Conservation (phyloP, 2,329 filamentous ascomycete genomes). For the Dactylonectria macrodidyma region DNA sequence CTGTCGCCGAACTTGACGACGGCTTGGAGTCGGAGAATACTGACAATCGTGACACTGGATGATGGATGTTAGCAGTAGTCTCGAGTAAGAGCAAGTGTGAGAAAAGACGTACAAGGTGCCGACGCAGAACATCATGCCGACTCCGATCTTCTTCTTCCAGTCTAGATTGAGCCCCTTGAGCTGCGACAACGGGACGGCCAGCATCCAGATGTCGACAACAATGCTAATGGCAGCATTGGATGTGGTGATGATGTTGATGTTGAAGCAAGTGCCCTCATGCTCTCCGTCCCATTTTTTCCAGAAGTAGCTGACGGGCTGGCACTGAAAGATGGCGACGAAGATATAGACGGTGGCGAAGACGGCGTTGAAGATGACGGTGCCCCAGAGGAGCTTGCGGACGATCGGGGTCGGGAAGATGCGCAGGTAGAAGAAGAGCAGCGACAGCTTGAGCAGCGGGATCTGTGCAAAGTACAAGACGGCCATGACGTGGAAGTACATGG, state of each 20-base stretch:
- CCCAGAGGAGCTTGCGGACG: constrained; percentile 59
- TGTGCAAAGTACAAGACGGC: constrained; percentile 63
- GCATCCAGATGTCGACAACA: constrained; percentile 65
- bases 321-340: constrained; percentile 64
- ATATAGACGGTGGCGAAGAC: constrained; percentile 60
- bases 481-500: constrained; percentile 60
- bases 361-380: constrained; percentile 57
- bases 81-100: no score
- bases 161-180: constrained; percentile 59
- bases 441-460: constrained; percentile 63
- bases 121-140: constrained; percentile 66
- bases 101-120: constrained; percentile 60
- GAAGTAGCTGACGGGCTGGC: constrained; percentile 64
- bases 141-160: constrained; percentile 64
- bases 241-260: constrained; percentile 65
- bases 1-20: constrained; percentile 51
- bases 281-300: constrained; percentile 69
- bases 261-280: constrained; percentile 63
- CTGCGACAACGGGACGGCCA: constrained; percentile 65
- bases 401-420: constrained; percentile 63
- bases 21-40: constrained; percentile 54
- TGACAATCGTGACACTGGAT: constrained; percentile 55
- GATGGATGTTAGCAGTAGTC: constrained; percentile 16
- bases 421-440: constrained; percentile 69
- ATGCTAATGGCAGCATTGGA: constrained; percentile 69